Conservation (phyloP, 202 grass and related monocot genomes). For the Dendrocalamus latiflorus region DNA sequence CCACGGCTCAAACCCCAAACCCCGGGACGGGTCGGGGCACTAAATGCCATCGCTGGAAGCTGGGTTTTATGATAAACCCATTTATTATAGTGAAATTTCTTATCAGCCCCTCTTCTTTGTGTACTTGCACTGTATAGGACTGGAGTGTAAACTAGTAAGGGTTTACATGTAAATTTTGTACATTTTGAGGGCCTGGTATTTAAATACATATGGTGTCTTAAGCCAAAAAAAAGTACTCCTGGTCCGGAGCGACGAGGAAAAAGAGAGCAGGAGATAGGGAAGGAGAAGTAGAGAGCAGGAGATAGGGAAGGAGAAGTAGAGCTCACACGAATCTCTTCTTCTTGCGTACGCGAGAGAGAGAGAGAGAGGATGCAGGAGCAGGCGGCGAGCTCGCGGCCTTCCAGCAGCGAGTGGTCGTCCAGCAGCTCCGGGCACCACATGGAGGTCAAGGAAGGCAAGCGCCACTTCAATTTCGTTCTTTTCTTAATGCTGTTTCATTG, state of each 20-base stretch:
- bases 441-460: slow-evolving; percentile 61
- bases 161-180: no score
- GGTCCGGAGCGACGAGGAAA: neutral
- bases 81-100: rapidly evolving
- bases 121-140: rapidly evolving
- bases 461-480: neutral
- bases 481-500: neutral
- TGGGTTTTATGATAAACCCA: rapidly evolving
- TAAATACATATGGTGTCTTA: neutral
- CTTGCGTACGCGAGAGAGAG: neutral
- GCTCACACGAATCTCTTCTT: neutral
- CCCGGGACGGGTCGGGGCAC: neutral
- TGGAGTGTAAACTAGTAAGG: neutral
- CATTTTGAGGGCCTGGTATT: no score
- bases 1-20: slow-evolving; percentile 22
- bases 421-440: slow-evolving; percentile 57
- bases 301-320: neutral
- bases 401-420: slow-evolving; percentile 71
- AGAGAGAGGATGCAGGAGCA: slow-evolving; percentile 52
- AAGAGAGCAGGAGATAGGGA: no score
- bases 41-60: no score
- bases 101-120: rapidly evolving
- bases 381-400: slow-evolving; percentile 53
- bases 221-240: neutral
- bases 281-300: no score